phyloP scores from a whole-genome alignment of 2,329 filamentous ascomycete genomes.

The Metarhizium rileyi region DNA sequence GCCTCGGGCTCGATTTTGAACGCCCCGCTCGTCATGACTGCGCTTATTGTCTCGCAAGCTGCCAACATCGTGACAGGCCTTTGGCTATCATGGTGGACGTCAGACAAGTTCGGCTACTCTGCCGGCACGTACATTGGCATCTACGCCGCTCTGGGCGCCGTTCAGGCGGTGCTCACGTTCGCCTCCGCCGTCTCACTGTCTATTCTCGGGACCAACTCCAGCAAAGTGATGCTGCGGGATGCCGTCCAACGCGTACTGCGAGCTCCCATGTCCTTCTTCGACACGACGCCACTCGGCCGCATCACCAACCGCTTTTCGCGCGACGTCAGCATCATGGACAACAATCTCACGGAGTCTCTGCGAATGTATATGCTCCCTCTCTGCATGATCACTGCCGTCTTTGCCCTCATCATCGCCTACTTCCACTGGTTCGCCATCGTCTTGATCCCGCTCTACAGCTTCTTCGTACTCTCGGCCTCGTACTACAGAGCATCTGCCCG shows the following conservation, averaged over 20 bases:
- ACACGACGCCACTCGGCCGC: constrained; percentile 87
- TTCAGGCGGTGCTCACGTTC: constrained; percentile 69
- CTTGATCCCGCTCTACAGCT: constrained; percentile 53
- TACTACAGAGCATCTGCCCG: constrained; percentile 89
- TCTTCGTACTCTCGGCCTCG: constrained; percentile 73
- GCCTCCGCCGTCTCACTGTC: constrained; percentile 70
- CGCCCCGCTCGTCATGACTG: constrained; percentile 50
- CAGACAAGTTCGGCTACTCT: constrained; percentile 59
- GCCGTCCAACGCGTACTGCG: constrained; percentile 70
- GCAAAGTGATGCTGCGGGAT: constrained; percentile 68
- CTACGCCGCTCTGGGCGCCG: constrained; percentile 60
- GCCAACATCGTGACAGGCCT: constrained; percentile 80
- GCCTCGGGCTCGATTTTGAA: constrained; percentile 65
- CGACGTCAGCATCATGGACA: constrained; percentile 96
- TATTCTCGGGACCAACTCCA: constrained; percentile 69
- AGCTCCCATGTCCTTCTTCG: constrained; percentile 84
- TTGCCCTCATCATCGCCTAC: constrained; percentile 86
- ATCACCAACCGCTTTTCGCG: constrained; percentile 96
- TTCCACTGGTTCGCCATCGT: constrained; percentile 76
- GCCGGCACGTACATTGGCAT: constrained; percentile 63
- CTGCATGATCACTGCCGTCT: constrained; percentile 72
- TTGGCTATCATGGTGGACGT: constrained; percentile 94
- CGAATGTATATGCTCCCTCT: constrained; percentile 87
- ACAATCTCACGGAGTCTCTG: constrained; percentile 78
- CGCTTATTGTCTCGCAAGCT: constrained; percentile 66